phyloP scores from a whole-genome alignment of 768 basidiomycete species.

The Xerocomellus chrysenteron region DNA sequence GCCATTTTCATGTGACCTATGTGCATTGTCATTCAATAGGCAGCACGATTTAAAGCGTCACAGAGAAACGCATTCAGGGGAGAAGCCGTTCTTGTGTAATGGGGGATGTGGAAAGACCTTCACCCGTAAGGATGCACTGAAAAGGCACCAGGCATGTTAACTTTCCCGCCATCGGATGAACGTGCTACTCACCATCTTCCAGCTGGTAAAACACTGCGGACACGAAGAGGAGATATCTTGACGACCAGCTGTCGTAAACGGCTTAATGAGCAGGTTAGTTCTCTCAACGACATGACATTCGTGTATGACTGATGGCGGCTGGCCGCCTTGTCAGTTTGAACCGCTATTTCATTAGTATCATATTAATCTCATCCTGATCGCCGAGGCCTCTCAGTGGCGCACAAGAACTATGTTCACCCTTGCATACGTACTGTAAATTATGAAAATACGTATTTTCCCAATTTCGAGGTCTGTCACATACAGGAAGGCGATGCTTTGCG shows the following conservation, averaged over 20 bases:
- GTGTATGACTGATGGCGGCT: conserved; percentile 21
- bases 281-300: conserved; percentile 9
- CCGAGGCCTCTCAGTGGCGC: conserved; percentile 12
- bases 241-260: conserved; percentile 21
- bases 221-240: conserved; percentile 52
- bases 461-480: conserved; percentile 15
- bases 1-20: conserved; percentile 69
- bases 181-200: conserved; percentile 16
- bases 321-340: conserved; percentile 17
- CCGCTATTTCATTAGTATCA: conserved; percentile 23
- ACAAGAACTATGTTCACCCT: conserved; percentile 23
- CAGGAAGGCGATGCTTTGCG: conserved; percentile 1
- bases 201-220: conserved; percentile 81
- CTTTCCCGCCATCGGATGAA: conserved; percentile 1
- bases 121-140: conserved; percentile 82
- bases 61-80: conserved; percentile 80
- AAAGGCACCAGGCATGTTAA: conserved; percentile 72
- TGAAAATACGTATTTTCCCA: conserved; percentile 22
- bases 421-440: conserved; percentile 31
- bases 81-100: conserved; percentile 82
- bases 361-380: conserved; percentile 25
- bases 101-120: conserved; percentile 86
- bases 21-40: conserved; percentile 79
- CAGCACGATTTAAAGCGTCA: conserved; percentile 86
- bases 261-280: conserved; percentile 14